phyloP scores from a whole-genome alignment of 176 grass and related monocot genomes.

The Phyllostachys edulis region DNA sequence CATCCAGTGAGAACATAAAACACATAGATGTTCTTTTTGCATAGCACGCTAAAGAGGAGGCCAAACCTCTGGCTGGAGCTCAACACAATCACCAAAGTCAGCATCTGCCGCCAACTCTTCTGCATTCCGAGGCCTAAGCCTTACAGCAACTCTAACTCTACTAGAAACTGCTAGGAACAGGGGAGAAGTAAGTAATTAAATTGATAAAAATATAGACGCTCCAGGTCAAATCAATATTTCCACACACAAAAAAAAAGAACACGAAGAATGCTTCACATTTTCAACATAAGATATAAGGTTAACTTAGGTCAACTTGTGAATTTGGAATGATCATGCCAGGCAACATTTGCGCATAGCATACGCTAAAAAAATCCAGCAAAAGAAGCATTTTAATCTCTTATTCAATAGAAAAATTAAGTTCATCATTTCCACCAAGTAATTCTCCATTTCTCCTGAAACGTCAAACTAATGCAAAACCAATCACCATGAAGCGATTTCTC shows the following conservation, averaged over 20 bases:
- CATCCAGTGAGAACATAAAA: slow-evolving; percentile 31
- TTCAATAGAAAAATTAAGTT: neutral
- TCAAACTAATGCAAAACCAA: neutral
- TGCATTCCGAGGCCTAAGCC: slow-evolving; percentile 87
- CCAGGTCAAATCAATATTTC: slow-evolving; percentile 17
- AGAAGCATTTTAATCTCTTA: neutral
- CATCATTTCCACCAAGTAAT: neutral
- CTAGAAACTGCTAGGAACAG: slow-evolving; percentile 66
- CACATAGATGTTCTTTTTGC: neutral
- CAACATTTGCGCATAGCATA: neutral
- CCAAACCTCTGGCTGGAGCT: slow-evolving; percentile 92
- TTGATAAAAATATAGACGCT: neutral
- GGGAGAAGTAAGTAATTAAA: slow-evolving; percentile 1
- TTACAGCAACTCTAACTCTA: slow-evolving; percentile 95
- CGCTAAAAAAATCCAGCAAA: neutral
- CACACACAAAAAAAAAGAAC: neutral
- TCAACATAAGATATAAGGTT: neutral
- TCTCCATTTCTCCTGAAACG: slow-evolving; percentile 1
- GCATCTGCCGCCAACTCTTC: slow-evolving; percentile 86
- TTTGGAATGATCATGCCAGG: slow-evolving; percentile 12
- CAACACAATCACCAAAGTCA: slow-evolving; percentile 95
- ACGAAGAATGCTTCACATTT: neutral
- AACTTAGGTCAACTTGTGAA: neutral
- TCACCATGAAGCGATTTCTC: neutral
- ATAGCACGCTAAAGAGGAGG: slow-evolving; percentile 3